A percentile compares a stretch with the other conserved stretches of the same genome.
Conservation (phyloP, 2,329 filamentous ascomycete genomes). For the Pseudopithomyces maydicus region DNA sequence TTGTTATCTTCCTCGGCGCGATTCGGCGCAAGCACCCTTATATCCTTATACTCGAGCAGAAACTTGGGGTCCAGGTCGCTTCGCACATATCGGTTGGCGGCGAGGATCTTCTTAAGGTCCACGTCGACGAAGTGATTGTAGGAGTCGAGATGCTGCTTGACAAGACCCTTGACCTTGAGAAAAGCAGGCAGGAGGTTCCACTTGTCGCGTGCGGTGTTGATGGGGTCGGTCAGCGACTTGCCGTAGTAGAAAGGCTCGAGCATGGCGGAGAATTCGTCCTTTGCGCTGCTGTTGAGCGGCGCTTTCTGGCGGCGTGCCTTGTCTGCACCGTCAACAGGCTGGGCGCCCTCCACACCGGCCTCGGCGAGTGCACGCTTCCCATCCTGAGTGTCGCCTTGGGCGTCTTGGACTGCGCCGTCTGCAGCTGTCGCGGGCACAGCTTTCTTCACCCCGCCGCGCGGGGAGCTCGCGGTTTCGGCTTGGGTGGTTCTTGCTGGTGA, state of each 20-base stretch:
- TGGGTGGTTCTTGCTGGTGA: slow-evolving; percentile 28
- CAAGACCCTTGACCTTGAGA: slow-evolving; percentile 92
- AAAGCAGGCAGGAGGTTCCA: slow-evolving; percentile 98
- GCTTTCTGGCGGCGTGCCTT: slow-evolving; percentile 34
- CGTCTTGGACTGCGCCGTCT: slow-evolving; percentile 15
- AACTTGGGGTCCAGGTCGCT: slow-evolving; percentile 94
- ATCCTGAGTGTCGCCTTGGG: neutral
- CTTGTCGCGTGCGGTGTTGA: slow-evolving; percentile 81
- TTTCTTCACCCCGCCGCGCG: slow-evolving; percentile 39
- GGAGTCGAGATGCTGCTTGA: slow-evolving; percentile 98
- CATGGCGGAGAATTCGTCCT: slow-evolving; percentile 64
- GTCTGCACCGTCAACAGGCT: slow-evolving; percentile 21
- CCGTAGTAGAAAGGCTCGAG: slow-evolving; percentile 73
- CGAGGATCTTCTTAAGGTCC: slow-evolving; percentile 95
- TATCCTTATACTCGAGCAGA: slow-evolving; percentile 89
- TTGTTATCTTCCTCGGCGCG: slow-evolving; percentile 77
- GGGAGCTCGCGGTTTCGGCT: slow-evolving; percentile 34
- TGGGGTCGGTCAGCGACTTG: slow-evolving; percentile 70
- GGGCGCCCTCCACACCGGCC: slow-evolving; percentile 12
- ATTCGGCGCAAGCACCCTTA: slow-evolving; percentile 81
- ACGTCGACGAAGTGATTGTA: slow-evolving; percentile 99
- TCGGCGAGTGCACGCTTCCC: slow-evolving; percentile 14
- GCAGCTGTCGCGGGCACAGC: slow-evolving; percentile 20
- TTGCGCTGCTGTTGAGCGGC: slow-evolving; percentile 33
- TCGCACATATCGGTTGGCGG: slow-evolving; percentile 83